Base-by-base conservation (phyloP, 257 asterid species). In the Leptodermis oblonga region DNA sequence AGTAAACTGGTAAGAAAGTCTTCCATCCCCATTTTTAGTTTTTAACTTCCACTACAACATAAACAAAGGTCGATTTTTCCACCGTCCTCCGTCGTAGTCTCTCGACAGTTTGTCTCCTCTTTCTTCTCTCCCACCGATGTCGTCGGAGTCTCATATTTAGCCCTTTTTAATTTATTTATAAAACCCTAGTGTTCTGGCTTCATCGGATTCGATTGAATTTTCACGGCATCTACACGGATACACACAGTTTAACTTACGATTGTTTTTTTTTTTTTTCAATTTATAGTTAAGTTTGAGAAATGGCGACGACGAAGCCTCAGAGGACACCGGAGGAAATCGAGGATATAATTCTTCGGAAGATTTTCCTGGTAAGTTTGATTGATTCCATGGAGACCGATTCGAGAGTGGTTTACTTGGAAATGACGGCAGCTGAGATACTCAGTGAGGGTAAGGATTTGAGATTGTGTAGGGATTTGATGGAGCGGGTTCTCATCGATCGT, bases 391-490 rank as follows among this genome's bases (percentile, higher is more conserved):
- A 85, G 54, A 84, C 25, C 68, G 99, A 94, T 77, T 78, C 87
- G 2, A 82, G 92, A 43, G 63, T 84, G 37, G 97, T 81, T 39
- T 91, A 86, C 61, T 77, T 91, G 42, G 95, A 91, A 76, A 76
- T 82, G 85, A 72, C 97, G 5, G 99, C 99, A 3, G 97, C 95
- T 1, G 98, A 94, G 85, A 71, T 94, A 64, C 60, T 94, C 70
- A 89, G 95, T 73, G 97, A 94, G 84, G 93, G 92, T 0, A 89
- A 79, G 76, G 93, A 85, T 31, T 84, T 94, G 74, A 84, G 69
- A 64, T 67, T 94, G 5, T 81, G 93, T 22, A 78, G 97, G 82
- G 96, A 91, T 31, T 71, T 87, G 76, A 79, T 94, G 89, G 97
- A 91, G 81, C 74, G 99, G 75, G 70, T 91, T 63, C 49, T 93